Conservation (phyloP, 2,329 filamentous ascomycete species). For the Arthroderma sp. region DNA sequence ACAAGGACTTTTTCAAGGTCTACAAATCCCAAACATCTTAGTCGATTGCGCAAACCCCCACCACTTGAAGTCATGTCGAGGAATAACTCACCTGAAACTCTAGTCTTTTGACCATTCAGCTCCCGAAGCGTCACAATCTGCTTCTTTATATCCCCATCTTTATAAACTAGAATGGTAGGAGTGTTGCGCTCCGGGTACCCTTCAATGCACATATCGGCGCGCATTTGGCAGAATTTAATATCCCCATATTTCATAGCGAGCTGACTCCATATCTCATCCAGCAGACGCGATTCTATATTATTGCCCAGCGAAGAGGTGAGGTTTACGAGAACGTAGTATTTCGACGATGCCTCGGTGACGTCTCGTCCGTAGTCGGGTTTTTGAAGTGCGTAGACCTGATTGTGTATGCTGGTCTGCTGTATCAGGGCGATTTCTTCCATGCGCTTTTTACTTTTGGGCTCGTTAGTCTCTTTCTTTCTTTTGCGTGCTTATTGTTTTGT, state of each 20-base stretch:
- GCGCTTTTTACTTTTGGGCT: slow-evolving; percentile 51
- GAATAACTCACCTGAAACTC: slow-evolving; percentile 39
- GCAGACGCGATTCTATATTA: slow-evolving; percentile 71
- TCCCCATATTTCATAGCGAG: slow-evolving; percentile 78
- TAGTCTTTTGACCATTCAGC: slow-evolving; percentile 58
- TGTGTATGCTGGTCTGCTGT: slow-evolving; percentile 65
- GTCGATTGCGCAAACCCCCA: background rate
- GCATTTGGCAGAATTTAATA: slow-evolving; percentile 95
- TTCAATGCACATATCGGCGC: slow-evolving; percentile 84
- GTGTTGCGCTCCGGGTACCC: slow-evolving; percentile 92
- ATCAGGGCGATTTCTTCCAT: slow-evolving; percentile 68
- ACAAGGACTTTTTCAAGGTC: slow-evolving; percentile 73
- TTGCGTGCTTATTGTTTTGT: background rate
- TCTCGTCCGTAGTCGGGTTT: slow-evolving; percentile 88
- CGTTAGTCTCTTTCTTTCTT: background rate
- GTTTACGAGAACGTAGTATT: slow-evolving; percentile 58
- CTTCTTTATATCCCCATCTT: slow-evolving; percentile 79
- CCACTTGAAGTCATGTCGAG: background rate
- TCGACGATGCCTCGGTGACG: slow-evolving; percentile 77
- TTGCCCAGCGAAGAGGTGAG: slow-evolving; percentile 64
- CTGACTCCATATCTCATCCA: slow-evolving; percentile 76
- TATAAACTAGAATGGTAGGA: slow-evolving; percentile 84
- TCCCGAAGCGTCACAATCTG: slow-evolving; percentile 83
- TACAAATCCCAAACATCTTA: slow-evolving; percentile 7
- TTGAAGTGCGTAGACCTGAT: slow-evolving; percentile 81